Base-by-base conservation (phyloP, 805 yeast species). In the Zygotorulaspora sp. region DNA sequence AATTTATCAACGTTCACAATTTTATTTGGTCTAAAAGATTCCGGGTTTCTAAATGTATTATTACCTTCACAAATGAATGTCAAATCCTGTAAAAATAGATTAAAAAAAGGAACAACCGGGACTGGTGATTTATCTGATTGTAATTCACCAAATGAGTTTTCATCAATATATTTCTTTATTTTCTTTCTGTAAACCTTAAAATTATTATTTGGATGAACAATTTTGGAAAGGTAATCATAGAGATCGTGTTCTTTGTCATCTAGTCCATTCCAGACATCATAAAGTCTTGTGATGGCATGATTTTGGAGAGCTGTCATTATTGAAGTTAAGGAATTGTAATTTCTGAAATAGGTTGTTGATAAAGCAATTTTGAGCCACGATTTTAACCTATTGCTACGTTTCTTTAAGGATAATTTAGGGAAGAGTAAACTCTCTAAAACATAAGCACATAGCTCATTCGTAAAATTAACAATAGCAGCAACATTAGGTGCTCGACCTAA, bases 11-110 rank as follows among this genome's bases (percentile, higher is more conserved):
- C 74, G 53, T 84, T 83, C 52, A 84, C 75, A 46, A 81, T 65
- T 37, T 66, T 67, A 16, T 72, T 62, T 30, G 67, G 63, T 31
- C 67, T 49, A 66, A 72, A 66, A 5, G 67, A 58, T 44, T 77
- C 75, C 4, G 81, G 78, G 43, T 69, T 74, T 55, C 89, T 68
- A 55, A 66, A 78, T 49, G 77, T 80, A 26, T 82, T 72, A 54
- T 83, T 83, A n/a, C 92, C 90, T 49, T 84, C 94, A 35, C 78
- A 73, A n/a, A 83, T 77, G 62, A 83, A 83, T 0, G 89, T 83
- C 50, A 84, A 67, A 60, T 84, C 95, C 60, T 82, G 92, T 30
- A 84, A 63, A 57, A 81, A 83, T 37, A 84, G 62, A 31, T 83
- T 79, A 40, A 83, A 70, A 55, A 83, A 84, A 12, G 95, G 95